These are phyloP conservation scores for Puccinia triticina DNA, from an alignment of 1,284 basidiomycete genomes.

Conservation along the genomic window DNA sequence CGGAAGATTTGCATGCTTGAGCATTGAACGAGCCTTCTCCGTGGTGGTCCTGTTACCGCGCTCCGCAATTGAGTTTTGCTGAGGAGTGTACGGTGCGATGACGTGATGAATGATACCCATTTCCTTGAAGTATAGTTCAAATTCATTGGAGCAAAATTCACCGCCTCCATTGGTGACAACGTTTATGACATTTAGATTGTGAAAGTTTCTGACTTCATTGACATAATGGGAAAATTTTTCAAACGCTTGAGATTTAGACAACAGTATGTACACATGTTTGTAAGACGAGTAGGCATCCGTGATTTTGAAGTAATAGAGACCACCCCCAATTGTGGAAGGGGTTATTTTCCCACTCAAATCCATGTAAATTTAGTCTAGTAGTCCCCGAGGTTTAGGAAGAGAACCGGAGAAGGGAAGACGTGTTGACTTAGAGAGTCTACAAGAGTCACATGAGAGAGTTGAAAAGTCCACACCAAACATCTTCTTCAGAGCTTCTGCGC, in stretches of 20 bases:
- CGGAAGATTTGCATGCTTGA: background rate
- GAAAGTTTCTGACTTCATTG: no score
- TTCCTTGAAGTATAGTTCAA: no score
- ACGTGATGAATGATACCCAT: no score
- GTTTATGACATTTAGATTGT: no score
- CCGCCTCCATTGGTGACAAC: no score
- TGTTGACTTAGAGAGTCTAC: background rate
- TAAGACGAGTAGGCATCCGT: no score
- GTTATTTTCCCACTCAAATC: background rate
- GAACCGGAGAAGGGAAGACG: background rate
- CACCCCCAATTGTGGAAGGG: no score
- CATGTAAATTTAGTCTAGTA: slow-evolving; percentile 1
- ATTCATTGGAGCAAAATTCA: no score
- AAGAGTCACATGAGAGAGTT: slow-evolving; percentile 3
- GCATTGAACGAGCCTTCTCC: background rate
- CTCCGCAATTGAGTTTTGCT: slow-evolving; percentile 6
- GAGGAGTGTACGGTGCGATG: slow-evolving; percentile 1
- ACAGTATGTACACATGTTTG: no score
- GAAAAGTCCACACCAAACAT: background rate
- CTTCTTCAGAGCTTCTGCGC: background rate
- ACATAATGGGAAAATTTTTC: no score
- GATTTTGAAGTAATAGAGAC: no score
- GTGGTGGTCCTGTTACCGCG: background rate
- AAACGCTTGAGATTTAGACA: background rate
- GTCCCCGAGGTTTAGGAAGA: background rate